Conservation (phyloP, 129 eudicot species). For the Flaveria linearis region DNA sequence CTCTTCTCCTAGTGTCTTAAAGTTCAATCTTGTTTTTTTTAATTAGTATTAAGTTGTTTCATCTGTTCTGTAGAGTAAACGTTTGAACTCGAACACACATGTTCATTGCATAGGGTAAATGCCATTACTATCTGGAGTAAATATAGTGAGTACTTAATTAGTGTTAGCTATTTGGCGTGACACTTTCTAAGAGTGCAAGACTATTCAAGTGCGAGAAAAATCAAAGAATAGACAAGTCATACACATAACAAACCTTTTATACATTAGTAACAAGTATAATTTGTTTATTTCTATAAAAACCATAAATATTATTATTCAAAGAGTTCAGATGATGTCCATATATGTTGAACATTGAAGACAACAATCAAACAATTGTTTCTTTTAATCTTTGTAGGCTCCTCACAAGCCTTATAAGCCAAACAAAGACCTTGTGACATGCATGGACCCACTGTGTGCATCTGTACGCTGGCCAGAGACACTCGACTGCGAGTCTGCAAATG, state of each 20-base stretch:
- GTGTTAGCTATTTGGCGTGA: too few species aligned
- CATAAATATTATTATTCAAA: not conserved
- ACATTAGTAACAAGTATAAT: too few species aligned
- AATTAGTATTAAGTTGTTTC: not conserved
- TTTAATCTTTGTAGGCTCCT: conserved; percentile 23
- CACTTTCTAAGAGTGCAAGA: too few species aligned
- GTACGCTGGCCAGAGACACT: conserved; percentile 1
- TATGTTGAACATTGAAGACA: not conserved
- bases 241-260: too few species aligned
- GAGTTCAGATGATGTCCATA: not conserved
- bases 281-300: too few species aligned
- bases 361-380: not conserved
- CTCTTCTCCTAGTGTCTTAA: not conserved
- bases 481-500: conserved; percentile 1
- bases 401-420: conserved; percentile 20
- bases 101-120: too few species aligned
- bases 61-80: not conserved
- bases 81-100: too few species aligned
- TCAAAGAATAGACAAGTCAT: too few species aligned
- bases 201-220: too few species aligned
- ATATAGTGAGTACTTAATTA: too few species aligned
- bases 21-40: too few species aligned
- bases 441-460: conserved; percentile 22
- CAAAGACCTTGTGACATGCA: conserved; percentile 1
- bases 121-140: too few species aligned